Evolutionary conservation across 768 basidiomycete species (phyloP), one percentile per base, ranked within the genome.

Genomic region (Phlegmacium glaucopus): DNA sequence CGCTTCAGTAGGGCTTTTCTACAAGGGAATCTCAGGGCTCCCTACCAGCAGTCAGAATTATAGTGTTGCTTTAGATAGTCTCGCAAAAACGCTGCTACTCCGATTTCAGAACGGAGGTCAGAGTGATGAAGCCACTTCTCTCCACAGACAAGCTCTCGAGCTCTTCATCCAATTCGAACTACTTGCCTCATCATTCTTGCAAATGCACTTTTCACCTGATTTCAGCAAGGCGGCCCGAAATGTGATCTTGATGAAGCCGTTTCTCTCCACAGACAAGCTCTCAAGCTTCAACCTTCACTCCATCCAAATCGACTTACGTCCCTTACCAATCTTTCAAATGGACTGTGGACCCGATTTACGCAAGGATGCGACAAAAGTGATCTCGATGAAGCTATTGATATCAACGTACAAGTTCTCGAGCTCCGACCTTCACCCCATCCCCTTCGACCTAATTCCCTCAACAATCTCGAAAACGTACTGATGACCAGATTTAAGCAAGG

Each of bases 401-500:
- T 39, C n/a, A 8, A 39, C 38, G 16, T 8, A 15, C 38, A 39
- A 15, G 38, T 22, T 15, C 38, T 39, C 38, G 18, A 39, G 9
- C 13, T 48, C 22, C n/a, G 12, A 9, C 17, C 34, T 35, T 13
- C 22, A 36, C 5, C 41, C 13, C 47, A 48, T 32, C 47, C 40
- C 3, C 17, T 27, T 8, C 40, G 25, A 16, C 42, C 38, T 8
- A 47, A 12, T n/a, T n/a, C 26, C 7, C 27, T 47, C 22, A 50
- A 45, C 25, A 50, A 50, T 28, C 49, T 50, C 9, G 49, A 43
- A 5, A 38, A 40, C 25, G 17, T 39, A 25, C 38, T 50, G 5
- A 4, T 11, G 10, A 38, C 37, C 1, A 45, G 45, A 6, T 51
- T 39, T 16, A 9, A 37, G 3, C 28, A 12, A 7, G 12, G 18